Conservation (phyloP, 768 basidiomycete genomes). For the Boletus rufocinnamomeus region DNA sequence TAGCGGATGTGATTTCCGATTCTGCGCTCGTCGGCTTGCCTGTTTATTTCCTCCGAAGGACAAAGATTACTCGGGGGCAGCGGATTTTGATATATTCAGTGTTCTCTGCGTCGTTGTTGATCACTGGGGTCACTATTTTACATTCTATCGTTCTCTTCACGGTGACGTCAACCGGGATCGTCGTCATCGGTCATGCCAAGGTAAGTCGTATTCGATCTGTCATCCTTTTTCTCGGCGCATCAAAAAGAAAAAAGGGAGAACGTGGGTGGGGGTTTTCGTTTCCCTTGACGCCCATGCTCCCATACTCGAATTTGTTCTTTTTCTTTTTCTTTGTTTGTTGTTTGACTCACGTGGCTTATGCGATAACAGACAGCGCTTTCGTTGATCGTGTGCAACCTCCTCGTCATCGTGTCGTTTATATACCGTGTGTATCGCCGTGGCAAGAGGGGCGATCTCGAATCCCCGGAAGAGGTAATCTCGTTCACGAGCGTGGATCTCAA, state of each 20-base stretch:
- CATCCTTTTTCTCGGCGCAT: neutral
- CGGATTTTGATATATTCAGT: constrained; percentile 21
- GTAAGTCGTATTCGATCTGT: constrained; percentile 8
- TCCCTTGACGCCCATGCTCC: neutral
- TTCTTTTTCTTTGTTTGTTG: too few relatives aligned
- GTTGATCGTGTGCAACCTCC: constrained; percentile 28
- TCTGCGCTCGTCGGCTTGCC: constrained; percentile 19
- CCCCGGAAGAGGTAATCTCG: neutral
- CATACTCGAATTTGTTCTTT: neutral
- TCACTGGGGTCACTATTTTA: constrained; percentile 22
- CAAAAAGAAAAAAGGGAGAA: neutral
- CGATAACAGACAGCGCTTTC: constrained; percentile 23
- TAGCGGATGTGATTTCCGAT: constrained; percentile 28
- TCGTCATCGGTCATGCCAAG: constrained; percentile 27
- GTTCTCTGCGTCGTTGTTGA: constrained; percentile 24
- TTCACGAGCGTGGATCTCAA: constrained; percentile 24
- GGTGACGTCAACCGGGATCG: neutral
- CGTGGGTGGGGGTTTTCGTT: neutral
- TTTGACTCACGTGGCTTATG: neutral
- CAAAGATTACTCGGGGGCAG: constrained; percentile 7
- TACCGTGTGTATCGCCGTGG: constrained; percentile 18
- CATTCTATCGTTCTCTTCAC: constrained; percentile 16
- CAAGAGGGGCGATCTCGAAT: constrained; percentile 4
- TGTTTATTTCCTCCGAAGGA: constrained; percentile 10
- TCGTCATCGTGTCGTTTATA: constrained; percentile 28